Evolutionary conservation across 1,284 basidiomycete species (phyloP).

Genomic region (Hemileia vastatrix): DNA sequence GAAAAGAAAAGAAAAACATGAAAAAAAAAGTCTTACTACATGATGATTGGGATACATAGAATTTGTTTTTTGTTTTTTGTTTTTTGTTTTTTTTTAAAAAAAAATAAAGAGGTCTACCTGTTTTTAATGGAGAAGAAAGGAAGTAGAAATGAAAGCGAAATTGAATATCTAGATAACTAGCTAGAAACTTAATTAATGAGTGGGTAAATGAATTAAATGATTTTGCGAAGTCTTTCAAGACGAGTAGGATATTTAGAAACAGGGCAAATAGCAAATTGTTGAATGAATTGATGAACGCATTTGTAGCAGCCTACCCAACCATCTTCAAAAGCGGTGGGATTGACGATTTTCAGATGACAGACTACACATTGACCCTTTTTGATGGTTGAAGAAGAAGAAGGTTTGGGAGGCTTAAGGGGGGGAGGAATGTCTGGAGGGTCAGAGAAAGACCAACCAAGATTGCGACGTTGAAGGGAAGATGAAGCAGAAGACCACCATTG

Average conservation of each 20-base stretch:
- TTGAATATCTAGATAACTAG: no score
- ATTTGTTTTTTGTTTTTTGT: no score
- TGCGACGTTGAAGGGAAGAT: constrained; percentile 53
- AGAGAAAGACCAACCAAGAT: constrained; percentile 54
- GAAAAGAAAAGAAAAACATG: no score
- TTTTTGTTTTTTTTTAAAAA: no score
- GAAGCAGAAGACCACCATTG: constrained; percentile 99
- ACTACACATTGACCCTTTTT: constrained; percentile 74
- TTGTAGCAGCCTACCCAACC: constrained; percentile 96
- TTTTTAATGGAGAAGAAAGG: no score
- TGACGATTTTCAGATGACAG: constrained; percentile 64
- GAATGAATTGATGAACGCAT: constrained; percentile 75
- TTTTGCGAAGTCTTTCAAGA: constrained; percentile 11
- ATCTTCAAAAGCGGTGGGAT: constrained; percentile 79
- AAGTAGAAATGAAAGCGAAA: no score
- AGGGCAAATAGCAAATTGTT: constrained; percentile 68
- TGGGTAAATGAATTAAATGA: no score
- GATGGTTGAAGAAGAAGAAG: no score
- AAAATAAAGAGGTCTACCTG: no score
- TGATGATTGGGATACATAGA: no score
- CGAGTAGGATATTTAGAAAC: constrained; percentile 52
- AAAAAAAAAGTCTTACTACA: no score
- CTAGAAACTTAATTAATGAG: no score
- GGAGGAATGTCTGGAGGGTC: constrained; percentile 55
- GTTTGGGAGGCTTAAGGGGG: constrained; percentile 62